Evolutionary conservation across 768 basidiomycete genomes (phyloP).

Genomic region (Pleurotus tuoliensis): DNA sequence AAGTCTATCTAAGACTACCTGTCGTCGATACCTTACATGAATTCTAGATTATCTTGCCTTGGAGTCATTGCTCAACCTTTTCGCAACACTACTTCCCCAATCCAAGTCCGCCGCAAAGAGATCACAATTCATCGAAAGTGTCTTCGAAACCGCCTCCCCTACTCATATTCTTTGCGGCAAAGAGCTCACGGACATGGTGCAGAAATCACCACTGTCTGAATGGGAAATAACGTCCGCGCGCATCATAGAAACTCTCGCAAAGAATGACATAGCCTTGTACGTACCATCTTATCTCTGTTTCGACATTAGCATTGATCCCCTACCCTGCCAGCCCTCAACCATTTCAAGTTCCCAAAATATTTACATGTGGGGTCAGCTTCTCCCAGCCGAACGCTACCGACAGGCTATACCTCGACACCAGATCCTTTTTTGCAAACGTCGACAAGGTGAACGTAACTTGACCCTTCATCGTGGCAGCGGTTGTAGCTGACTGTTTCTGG

Average conservation of each 20-base stretch:
- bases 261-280: conserved; percentile 43
- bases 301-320: background rate
- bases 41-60: conserved; percentile 49
- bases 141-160: conserved; percentile 33
- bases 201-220: conserved; percentile 35
- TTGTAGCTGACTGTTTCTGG: background rate
- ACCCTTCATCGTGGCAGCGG: conserved; percentile 6
- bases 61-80: conserved; percentile 53
- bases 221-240: conserved; percentile 52
- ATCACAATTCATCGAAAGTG: conserved; percentile 45
- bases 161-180: conserved; percentile 30
- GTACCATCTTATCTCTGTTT: conserved; percentile 16
- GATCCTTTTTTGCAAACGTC: conserved; percentile 49
- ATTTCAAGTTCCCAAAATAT: conserved; percentile 40
- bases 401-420: conserved; percentile 49
- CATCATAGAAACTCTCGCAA: conserved; percentile 45
- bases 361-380: conserved; percentile 23
- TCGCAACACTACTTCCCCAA: conserved; percentile 51
- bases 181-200: conserved; percentile 37
- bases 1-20: background rate
- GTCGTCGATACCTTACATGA: background rate
- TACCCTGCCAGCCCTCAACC: conserved; percentile 50
- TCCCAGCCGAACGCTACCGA: conserved; percentile 30
- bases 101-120: conserved; percentile 31
- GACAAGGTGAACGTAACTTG: conserved; percentile 25